Evolutionary conservation across 257 asterid species (phyloP).

Genomic region (Nicotiana tomentosiformis): DNA sequence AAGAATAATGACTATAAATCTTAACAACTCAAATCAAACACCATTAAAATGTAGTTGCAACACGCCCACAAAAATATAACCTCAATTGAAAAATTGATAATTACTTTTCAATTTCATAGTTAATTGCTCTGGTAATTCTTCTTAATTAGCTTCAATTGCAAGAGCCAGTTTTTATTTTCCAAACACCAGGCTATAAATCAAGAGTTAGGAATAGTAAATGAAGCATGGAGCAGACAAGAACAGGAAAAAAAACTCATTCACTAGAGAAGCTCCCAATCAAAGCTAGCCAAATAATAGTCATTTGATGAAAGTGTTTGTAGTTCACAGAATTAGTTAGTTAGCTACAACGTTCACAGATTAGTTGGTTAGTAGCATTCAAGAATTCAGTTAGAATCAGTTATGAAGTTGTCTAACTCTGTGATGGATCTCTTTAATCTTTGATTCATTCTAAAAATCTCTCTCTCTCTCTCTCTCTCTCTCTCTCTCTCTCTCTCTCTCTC

Average conservation of each 20-base stretch:
- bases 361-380: neutral
- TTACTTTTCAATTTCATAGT: neutral
- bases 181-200: neutral
- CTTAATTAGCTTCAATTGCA: slow-evolving; percentile 1
- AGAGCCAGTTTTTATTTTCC: neutral
- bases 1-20: neutral
- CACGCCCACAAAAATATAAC: slow-evolving; percentile 2
- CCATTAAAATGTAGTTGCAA: neutral
- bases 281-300: neutral
- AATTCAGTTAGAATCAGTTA: neutral
- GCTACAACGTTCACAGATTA: neutral
- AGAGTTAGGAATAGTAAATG: neutral
- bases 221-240: neutral
- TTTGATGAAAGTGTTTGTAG: neutral
- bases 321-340: neutral
- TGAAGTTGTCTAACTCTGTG: neutral
- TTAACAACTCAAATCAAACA: neutral
- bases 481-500: neutral
- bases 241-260: neutral
- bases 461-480: neutral
- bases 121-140: neutral
- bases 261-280: neutral
- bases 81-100: neutral
- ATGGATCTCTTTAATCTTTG: neutral
- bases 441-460: neutral